Base-by-base conservation (phyloP, 176 grass and related monocot species). In the Oryza australiensis region DNA sequence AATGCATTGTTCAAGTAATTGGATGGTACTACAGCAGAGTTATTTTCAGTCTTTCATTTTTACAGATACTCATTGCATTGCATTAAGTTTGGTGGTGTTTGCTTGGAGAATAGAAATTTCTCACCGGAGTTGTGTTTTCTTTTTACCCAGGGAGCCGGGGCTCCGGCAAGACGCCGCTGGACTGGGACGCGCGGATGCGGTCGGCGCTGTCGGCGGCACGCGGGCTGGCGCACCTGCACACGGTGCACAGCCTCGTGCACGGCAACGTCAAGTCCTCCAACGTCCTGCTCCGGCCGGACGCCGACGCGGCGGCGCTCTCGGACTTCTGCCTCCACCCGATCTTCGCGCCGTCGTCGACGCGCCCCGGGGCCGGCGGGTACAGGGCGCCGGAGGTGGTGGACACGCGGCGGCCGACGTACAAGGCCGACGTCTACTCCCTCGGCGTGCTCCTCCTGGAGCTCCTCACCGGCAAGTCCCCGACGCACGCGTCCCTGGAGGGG, bases 251-350 rank as follows among this genome's bases (percentile, higher is more conserved):
- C 67, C 84, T 95, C 5, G 90, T 88, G 64, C 96, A 98, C 67
- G 96, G 96, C 80, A 93, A 98, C 32, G 48, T 98, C 57, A 98
- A 91, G 82, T 91, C 96, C 59, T 93, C 96, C 65, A 98, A 98
- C 87, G 90, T 98, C 12, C 87, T 98, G 40, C 90, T 98, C 74
- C 96, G 93, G 13, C 88, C 89, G 6, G 90, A 98, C 70, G 70
- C 75, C 5, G 89, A 98, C 62, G 83, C 92, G 0, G 88, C 90
- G n/a, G 71, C 73, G 66, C 87, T 98, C 57, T 91, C 96, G 0
- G 93, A 98, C 82, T 95, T 88, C 86, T 57, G 83, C 46, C 89
- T 98, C 14, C 85, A 92, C 87, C 93, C 89, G 57, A 80, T 98
- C 12, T 98, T 95, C 46, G 80, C 85, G 5, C 76, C 88, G 16